These are phyloP conservation scores for Suillus bovinus DNA, from an alignment of 768 basidiomycete genomes.

Conservation along the genomic window DNA sequence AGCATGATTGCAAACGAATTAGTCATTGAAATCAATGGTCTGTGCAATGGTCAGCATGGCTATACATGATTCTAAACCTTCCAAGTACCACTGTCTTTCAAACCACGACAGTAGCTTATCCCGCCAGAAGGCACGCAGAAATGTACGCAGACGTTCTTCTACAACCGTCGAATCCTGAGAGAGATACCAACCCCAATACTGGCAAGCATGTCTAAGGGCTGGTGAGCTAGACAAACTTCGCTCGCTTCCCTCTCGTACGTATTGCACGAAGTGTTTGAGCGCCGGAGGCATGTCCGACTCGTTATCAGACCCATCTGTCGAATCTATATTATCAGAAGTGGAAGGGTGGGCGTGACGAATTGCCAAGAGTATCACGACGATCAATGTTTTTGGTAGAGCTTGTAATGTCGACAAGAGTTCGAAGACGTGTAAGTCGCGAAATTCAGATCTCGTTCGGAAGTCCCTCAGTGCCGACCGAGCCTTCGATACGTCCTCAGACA, in stretches of 20 bases:
- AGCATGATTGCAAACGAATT: not conserved
- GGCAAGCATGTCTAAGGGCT: not conserved
- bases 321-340: not conserved
- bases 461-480: not conserved
- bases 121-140: not conserved
- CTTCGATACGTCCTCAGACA: not conserved
- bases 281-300: not conserved
- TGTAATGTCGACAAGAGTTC: not conserved
- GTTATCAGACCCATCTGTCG: not conserved
- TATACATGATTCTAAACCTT: conserved; percentile 3
- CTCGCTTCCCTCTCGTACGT: not conserved
- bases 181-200: not conserved
- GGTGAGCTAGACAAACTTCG: not conserved
- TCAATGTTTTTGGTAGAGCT: not conserved
- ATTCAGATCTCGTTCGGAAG: not conserved
- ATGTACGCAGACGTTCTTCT: not conserved
- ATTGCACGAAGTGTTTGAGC: not conserved
- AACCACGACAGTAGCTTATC: not conserved
- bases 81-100: not conserved
- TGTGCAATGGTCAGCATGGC: not conserved
- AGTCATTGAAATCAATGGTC: not conserved
- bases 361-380: not conserved
- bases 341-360: not conserved
- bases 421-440: not conserved
- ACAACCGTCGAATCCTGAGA: not conserved